Evolutionary conservation across 2,329 filamentous ascomycete genomes (phyloP).

Genomic region (Harringtonia aguacate): DNA sequence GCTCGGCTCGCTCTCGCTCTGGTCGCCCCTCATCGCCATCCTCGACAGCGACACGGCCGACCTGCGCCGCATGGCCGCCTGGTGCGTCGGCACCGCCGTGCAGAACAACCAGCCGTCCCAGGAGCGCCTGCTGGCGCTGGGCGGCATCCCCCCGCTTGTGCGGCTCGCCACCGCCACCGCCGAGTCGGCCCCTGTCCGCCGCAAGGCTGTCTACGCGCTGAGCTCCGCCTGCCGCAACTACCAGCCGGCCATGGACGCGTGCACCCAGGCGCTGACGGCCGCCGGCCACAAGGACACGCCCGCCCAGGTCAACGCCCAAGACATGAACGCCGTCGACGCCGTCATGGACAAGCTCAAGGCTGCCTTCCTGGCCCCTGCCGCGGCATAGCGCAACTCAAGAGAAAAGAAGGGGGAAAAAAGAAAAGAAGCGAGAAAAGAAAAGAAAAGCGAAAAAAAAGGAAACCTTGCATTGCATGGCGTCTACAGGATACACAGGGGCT

Average conservation of each 20-base stretch:
- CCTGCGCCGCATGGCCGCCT: constrained; percentile 77
- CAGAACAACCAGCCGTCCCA: constrained; percentile 89
- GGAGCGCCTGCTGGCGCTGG: constrained; percentile 52
- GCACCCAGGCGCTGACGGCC: constrained; percentile 51
- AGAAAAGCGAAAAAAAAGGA: no score
- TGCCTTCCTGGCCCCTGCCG: constrained; percentile 25
- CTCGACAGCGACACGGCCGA: constrained; percentile 60
- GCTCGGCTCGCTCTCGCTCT: constrained; percentile 66
- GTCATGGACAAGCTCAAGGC: constrained; percentile 60
- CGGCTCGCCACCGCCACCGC: constrained; percentile 50
- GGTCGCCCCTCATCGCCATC: constrained; percentile 66
- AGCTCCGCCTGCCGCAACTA: constrained; percentile 83
- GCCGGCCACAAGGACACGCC: constrained; percentile 37
- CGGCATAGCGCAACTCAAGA: no score
- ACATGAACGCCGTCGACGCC: constrained; percentile 79
- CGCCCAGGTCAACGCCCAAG: constrained; percentile 59
- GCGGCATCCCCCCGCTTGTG: constrained; percentile 61
- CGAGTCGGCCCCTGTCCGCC: constrained; percentile 48
- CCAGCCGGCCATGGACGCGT: constrained; percentile 66
- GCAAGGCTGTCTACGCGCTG: constrained; percentile 83
- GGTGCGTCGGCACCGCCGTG: constrained; percentile 88
- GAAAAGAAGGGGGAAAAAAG: no score
- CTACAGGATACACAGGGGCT: no score
- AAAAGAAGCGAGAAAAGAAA: no score
- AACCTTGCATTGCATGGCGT: no score